Conservation (phyloP, 768 basidiomycete genomes). For the Mycena rosella region DNA sequence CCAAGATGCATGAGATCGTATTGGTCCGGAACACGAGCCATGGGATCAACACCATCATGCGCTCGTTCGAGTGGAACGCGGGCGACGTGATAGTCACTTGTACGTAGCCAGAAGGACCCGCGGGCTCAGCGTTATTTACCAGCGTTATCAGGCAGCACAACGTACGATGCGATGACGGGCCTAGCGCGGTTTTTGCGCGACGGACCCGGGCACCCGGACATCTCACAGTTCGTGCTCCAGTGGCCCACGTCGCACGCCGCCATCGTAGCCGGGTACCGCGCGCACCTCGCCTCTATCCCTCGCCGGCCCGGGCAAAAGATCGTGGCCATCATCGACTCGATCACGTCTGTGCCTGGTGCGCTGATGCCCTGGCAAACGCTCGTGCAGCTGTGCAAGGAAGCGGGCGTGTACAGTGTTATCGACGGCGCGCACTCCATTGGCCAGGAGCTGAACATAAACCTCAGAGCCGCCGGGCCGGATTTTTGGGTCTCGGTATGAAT, state of each 20-base stretch:
- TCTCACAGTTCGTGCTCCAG: slow-evolving; percentile 58
- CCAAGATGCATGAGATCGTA: slow-evolving; percentile 67
- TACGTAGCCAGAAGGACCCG: slow-evolving; percentile 46
- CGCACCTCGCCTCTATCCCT: slow-evolving; percentile 42
- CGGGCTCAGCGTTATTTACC: background rate
- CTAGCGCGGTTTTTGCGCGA: slow-evolving; percentile 67
- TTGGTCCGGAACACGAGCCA: slow-evolving; percentile 72
- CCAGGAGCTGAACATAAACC: slow-evolving; percentile 72
- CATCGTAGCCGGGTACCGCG: slow-evolving; percentile 65
- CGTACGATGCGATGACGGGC: slow-evolving; percentile 64
- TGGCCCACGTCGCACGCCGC: slow-evolving; percentile 65
- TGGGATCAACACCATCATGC: slow-evolving; percentile 74
- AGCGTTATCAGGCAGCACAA: slow-evolving; percentile 59
- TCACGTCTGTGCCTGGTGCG: slow-evolving; percentile 71
- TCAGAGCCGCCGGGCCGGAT: slow-evolving; percentile 52
- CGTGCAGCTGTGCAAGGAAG: slow-evolving; percentile 72
- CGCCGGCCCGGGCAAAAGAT: slow-evolving; percentile 55
- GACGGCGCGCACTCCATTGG: slow-evolving; percentile 88
- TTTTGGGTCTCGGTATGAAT: slow-evolving; percentile 80
- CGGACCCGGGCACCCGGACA: slow-evolving; percentile 56
- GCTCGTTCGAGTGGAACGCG: slow-evolving; percentile 75
- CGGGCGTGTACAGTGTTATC: slow-evolving; percentile 71
- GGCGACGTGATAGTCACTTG: slow-evolving; percentile 77
- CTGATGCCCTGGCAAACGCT: slow-evolving; percentile 80
- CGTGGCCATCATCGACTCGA: slow-evolving; percentile 74